A percentile compares a stretch with the other conserved stretches of the same genome.
Evolutionary conservation across 208 protist genomes (phyloP).

Genomic region (Acanthamoeba royreba): DNA sequence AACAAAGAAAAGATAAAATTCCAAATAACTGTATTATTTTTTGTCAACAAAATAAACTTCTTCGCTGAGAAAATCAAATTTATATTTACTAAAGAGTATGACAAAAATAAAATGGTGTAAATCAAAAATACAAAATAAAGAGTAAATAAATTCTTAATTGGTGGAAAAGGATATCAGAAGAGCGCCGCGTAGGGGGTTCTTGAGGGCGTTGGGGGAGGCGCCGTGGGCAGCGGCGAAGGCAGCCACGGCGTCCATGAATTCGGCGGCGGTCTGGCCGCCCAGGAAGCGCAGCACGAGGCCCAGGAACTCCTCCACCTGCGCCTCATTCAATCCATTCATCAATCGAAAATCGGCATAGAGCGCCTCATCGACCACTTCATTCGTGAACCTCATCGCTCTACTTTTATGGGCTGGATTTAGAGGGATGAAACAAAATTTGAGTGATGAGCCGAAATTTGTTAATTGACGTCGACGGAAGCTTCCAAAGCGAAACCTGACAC

Average conservation of each 20-base stretch:
- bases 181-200: slow-evolving; percentile 28
- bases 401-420: too few species aligned
- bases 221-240: background rate
- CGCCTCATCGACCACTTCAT: background rate
- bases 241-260: background rate
- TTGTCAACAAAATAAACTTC: too few species aligned
- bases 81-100: too few species aligned
- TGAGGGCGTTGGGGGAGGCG: background rate
- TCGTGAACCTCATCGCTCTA: slow-evolving; percentile 24
- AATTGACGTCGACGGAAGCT: too few species aligned
- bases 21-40: too few species aligned
- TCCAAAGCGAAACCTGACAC: too few species aligned
- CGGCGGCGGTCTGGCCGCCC: background rate
- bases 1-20: background rate
- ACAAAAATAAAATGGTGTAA: too few species aligned
- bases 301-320: slow-evolving; percentile 13
- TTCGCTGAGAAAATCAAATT: slow-evolving; percentile 14
- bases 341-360: slow-evolving; percentile 1
- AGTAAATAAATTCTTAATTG: background rate
- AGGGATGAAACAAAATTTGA: too few species aligned
- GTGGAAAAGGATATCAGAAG: slow-evolving; percentile 40
- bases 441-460: too few species aligned
- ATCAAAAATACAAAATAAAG: too few species aligned
- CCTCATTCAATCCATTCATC: slow-evolving; percentile 4
- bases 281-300: background rate